phyloP scores from a whole-genome alignment of 768 basidiomycete genomes.

The Aureoboletus auriporus region DNA sequence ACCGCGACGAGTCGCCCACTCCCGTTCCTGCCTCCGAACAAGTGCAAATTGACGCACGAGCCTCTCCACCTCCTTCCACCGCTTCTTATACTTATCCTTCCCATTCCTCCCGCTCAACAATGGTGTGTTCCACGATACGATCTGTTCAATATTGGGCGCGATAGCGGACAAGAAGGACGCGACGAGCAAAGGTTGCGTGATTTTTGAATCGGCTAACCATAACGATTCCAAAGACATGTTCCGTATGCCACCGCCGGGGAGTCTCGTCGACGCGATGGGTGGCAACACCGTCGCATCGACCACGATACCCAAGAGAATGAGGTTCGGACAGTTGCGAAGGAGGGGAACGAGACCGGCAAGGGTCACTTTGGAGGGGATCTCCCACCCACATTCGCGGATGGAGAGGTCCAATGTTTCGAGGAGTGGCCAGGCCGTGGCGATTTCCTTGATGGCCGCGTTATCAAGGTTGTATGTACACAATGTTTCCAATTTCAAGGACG shows the following conservation, averaged over 20 bases:
- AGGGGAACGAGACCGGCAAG: slow-evolving; percentile 21
- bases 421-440: slow-evolving; percentile 25
- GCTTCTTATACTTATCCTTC: slow-evolving; percentile 20
- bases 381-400: slow-evolving; percentile 29
- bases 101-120: slow-evolving; percentile 22
- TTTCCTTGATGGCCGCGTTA: slow-evolving; percentile 20
- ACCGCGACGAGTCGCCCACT: slow-evolving; percentile 7
- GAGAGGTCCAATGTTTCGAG: slow-evolving; percentile 27
- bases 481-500: slow-evolving; percentile 24
- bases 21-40: slow-evolving; percentile 19
- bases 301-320: slow-evolving; percentile 24
- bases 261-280: not conserved
- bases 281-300: slow-evolving; percentile 25
- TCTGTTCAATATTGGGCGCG: slow-evolving; percentile 27
- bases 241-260: slow-evolving; percentile 18
- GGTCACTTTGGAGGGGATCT: slow-evolving; percentile 26
- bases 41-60: slow-evolving; percentile 19
- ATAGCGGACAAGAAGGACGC: slow-evolving; percentile 27
- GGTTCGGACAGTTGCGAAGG: slow-evolving; percentile 20
- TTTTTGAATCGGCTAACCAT: slow-evolving; percentile 26
- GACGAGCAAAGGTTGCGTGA: slow-evolving; percentile 25
- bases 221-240: slow-evolving; percentile 26
- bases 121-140: slow-evolving; percentile 28
- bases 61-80: slow-evolving; percentile 24
- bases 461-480: slow-evolving; percentile 26